phyloP scores from a whole-genome alignment of 164 flowering plant species.

The Warburgia ugandensis region DNA sequence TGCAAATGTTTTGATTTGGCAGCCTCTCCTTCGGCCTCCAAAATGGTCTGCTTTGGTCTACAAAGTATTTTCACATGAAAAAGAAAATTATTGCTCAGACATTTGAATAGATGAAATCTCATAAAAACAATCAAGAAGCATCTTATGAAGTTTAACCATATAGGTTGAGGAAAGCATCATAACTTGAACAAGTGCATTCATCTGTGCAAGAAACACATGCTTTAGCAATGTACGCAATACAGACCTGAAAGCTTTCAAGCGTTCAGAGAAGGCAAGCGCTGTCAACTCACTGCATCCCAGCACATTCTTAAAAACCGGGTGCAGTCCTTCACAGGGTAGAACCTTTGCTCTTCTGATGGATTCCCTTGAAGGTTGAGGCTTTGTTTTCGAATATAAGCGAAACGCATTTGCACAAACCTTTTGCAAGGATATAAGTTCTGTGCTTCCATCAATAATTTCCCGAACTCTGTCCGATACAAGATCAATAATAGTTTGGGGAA shows the following conservation, averaged over 20 bases:
- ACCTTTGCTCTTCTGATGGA: conserved; percentile 73
- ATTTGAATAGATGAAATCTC: no score
- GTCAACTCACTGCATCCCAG: conserved; percentile 59
- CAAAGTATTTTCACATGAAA: conserved; percentile 7
- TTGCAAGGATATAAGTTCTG: conserved; percentile 52
- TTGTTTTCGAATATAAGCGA: conserved; percentile 72
- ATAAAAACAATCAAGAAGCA: not conserved
- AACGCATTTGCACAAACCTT: conserved; percentile 72
- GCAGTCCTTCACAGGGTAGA: conserved; percentile 75
- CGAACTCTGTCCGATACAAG: conserved; percentile 76
- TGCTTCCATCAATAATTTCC: conserved; percentile 63
- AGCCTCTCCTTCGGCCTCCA: conserved; percentile 95
- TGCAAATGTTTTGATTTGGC: conserved; percentile 55
- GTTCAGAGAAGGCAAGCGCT: conserved; percentile 85
- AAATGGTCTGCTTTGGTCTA: conserved; percentile 89
- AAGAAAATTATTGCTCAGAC: not conserved
- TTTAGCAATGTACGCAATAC: no score
- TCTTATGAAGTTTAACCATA: not conserved
- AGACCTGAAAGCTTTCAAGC: conserved; percentile 76
- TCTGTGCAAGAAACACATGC: no score
- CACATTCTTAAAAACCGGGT: conserved; percentile 64
- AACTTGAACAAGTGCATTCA: no score
- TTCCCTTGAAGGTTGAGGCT: conserved; percentile 72
- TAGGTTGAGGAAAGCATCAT: not conserved
- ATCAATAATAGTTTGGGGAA: conserved; percentile 77